These are phyloP conservation scores for Heliocybe sulcata DNA, from an alignment of 1,284 basidiomycete genomes.

Conservation along the genomic window DNA sequence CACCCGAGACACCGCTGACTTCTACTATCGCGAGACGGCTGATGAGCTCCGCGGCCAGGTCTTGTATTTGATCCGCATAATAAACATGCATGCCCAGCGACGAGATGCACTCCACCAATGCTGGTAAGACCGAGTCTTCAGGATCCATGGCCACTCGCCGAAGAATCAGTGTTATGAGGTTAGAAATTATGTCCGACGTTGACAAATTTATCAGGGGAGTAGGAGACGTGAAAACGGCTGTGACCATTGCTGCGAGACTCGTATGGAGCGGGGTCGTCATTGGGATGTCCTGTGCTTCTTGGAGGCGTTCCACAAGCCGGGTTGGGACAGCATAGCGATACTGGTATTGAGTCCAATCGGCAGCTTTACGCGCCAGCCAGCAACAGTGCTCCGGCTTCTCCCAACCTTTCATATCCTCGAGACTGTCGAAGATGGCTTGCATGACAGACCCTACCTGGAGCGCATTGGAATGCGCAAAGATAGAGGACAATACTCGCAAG, in stretches of 20 bases:
- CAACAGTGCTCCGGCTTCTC: slow-evolving; percentile 65
- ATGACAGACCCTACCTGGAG: slow-evolving; percentile 71
- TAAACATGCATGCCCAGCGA: slow-evolving; percentile 88
- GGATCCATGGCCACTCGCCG: slow-evolving; percentile 61
- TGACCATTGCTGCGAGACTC: slow-evolving; percentile 78
- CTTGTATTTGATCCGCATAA: slow-evolving; percentile 95
- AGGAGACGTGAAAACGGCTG: slow-evolving; percentile 76
- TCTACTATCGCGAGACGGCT: slow-evolving; percentile 71
- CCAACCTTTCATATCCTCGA: slow-evolving; percentile 69
- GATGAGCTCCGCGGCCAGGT: slow-evolving; percentile 83
- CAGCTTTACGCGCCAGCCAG: slow-evolving; percentile 75
- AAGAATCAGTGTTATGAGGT: slow-evolving; percentile 68
- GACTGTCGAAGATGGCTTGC: slow-evolving; percentile 59
- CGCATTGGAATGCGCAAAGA: slow-evolving; percentile 75
- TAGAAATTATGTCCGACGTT: slow-evolving; percentile 83
- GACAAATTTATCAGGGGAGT: slow-evolving; percentile 86
- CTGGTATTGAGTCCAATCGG: slow-evolving; percentile 86
- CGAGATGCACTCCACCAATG: slow-evolving; percentile 75
- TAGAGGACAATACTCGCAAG: slow-evolving; percentile 64
- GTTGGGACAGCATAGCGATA: slow-evolving; percentile 90
- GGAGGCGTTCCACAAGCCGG: slow-evolving; percentile 76
- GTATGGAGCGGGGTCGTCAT: slow-evolving; percentile 50
- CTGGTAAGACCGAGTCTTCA: slow-evolving; percentile 63
- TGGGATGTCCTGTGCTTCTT: slow-evolving; percentile 57
- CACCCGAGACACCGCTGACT: slow-evolving; percentile 46